Evolutionary conservation across 495 filamentous ascomycete genomes (phyloP), one percentile per base, ranked within the genome.

Genomic region (Aspergillus incahuasiensis): DNA sequence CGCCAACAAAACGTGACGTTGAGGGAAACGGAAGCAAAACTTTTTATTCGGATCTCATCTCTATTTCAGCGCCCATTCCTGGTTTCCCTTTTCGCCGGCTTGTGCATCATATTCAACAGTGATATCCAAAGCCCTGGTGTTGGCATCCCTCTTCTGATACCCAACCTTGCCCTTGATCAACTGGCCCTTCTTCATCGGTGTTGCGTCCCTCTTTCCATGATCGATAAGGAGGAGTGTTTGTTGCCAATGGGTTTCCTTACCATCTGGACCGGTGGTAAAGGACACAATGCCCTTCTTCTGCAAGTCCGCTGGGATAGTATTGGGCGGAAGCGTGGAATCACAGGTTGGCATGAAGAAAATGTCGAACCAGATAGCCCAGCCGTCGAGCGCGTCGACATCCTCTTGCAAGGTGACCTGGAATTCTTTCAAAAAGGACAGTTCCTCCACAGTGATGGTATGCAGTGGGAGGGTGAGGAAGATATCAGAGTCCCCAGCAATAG

Each of bases 331-430:
- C 4, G 61, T 60, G 46, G 75, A 69, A 6, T 75, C 68, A 18
- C 70, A 61, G 1, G 76, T 75, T 3, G 77, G 75, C 65, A 82
- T 72, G 63, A 86, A 86, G 70, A 82, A 83, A 4, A 80, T 82
- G 60, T 86, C 83, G 56, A 86, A 86, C 82, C 82, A 86, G 54
- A 86, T 79, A 18, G 74, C 70, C 66, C 74, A 86, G 15, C 82
- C 83, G 67, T 86, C 80, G 20, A 86, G 70, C 3, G 74, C 68
- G 56, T 82, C 78, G 47, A 84, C 74, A 57, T 83, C 75, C 56
- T 76, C 60, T n/a, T 68, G 72, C 16, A 85, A 43, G 34, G 72
- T 80, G n/a, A 76, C 72, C 42, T 78, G 52, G 65, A 85, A 87
- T 7, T 76, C 70, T 43, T 74, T 76, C 58, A 77, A 63, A 70